Conservation (phyloP, 768 basidiomycete genomes). For the Leccinum imitatum region DNA sequence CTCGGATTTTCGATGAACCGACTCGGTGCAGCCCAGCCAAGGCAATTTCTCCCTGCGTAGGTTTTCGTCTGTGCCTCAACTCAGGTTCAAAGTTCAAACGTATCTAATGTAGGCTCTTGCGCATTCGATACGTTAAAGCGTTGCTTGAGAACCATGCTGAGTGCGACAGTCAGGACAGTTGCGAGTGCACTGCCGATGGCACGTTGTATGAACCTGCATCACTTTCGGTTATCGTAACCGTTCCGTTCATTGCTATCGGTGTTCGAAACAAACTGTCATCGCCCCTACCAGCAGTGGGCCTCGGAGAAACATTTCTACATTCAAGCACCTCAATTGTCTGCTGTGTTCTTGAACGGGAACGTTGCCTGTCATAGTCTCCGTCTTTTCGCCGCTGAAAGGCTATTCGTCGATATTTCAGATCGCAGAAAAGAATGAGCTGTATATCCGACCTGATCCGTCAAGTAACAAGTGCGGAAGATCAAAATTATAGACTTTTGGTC, state of each 20-base stretch:
- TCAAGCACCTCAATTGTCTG: background rate
- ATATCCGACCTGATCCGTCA: constrained; percentile 15
- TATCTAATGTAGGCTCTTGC: constrained; percentile 2
- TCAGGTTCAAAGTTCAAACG: background rate
- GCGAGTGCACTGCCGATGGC: constrained; percentile 1
- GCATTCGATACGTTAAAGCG: background rate
- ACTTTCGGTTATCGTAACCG: background rate
- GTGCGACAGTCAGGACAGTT: background rate
- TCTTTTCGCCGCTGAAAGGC: background rate
- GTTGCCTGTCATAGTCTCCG: background rate
- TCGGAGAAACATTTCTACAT: background rate
- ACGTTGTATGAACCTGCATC: background rate
- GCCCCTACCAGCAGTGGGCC: constrained; percentile 4
- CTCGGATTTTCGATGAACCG: background rate
- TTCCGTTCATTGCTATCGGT: constrained; percentile 1
- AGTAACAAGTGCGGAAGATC: background rate
- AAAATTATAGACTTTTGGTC: constrained; percentile 12
- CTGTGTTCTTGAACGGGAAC: background rate
- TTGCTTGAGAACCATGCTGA: background rate
- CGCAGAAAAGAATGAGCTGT: constrained; percentile 18
- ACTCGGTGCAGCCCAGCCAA: background rate
- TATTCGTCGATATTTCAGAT: background rate
- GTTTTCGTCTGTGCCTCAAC: background rate
- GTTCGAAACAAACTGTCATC: constrained; percentile 2
- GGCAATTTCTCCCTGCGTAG: background rate